Conservation (phyloP, 495 filamentous ascomycete genomes). For the Penicillium bovifimosum region DNA sequence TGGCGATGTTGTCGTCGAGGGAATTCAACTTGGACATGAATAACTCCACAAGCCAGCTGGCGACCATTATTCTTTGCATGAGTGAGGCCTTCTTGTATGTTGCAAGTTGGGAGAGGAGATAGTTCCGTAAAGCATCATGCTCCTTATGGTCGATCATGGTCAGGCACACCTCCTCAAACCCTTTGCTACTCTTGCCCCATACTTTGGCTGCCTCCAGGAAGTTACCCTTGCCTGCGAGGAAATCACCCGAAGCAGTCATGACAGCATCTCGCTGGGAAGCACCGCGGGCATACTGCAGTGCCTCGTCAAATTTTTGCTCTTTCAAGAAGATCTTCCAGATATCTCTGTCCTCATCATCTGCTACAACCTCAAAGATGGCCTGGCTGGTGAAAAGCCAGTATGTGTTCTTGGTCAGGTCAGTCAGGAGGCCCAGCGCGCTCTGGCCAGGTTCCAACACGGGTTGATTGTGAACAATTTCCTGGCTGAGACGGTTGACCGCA, state of each 20-base stretch:
- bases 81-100: conserved; percentile 74
- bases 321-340: conserved; percentile 89
- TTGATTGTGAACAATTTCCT: conserved; percentile 79
- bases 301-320: conserved; percentile 79
- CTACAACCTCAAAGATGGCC: conserved; percentile 90
- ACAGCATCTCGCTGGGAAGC: conserved; percentile 80
- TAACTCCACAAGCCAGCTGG: conserved; percentile 89
- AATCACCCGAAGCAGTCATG: conserved; percentile 83
- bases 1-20: conserved; percentile 89
- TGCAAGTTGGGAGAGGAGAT: conserved; percentile 76
- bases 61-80: conserved; percentile 94
- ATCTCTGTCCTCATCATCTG: conserved; percentile 84
- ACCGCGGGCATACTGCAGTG: conserved; percentile 70
- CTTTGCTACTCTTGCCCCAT: conserved; percentile 92
- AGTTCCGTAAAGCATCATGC: conserved; percentile 86
- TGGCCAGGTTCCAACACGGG: conserved; percentile 76
- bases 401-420: conserved; percentile 87
- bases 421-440: conserved; percentile 69
- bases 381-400: conserved; percentile 91
- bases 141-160: conserved; percentile 84
- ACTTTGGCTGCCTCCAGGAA: conserved; percentile 81
- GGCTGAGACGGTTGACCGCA: conserved; percentile 78
- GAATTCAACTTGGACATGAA: conserved; percentile 97
- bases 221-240: conserved; percentile 69
- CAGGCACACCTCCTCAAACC: conserved; percentile 91